Evolutionary conservation across 2,329 filamentous ascomycete genomes (phyloP).

Genomic region (Stagonosporopsis vannaccii): DNA sequence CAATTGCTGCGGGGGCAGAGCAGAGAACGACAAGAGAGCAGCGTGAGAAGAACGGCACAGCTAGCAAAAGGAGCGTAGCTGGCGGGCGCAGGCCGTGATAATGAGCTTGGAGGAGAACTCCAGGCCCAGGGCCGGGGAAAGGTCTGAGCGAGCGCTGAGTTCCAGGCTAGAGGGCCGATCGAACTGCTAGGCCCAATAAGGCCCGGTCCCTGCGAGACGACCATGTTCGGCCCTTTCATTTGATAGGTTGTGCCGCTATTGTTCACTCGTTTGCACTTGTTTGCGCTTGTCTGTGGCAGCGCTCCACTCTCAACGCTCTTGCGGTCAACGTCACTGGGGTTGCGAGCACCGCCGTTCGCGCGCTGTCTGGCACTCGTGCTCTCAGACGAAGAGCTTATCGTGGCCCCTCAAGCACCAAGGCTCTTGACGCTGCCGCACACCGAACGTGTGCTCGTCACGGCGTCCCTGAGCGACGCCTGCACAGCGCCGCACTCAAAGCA

Average conservation of each 20-base stretch:
- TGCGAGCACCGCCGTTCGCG: not conserved
- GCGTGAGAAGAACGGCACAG: slow-evolving; percentile 12
- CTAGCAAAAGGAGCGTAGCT: slow-evolving; percentile 19
- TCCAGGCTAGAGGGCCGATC: slow-evolving; percentile 20
- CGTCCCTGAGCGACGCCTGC: slow-evolving; percentile 23
- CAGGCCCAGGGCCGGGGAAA: slow-evolving; percentile 21
- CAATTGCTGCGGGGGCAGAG: slow-evolving; percentile 19
- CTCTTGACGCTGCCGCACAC: slow-evolving; percentile 24
- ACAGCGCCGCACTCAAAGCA: slow-evolving; percentile 13
- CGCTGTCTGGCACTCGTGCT: not conserved
- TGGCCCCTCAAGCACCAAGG: not conserved
- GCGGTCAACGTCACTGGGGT: not conserved
- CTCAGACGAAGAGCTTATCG: slow-evolving; percentile 2
- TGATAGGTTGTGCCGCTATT: slow-evolving; percentile 19
- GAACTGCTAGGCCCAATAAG: slow-evolving; percentile 10
- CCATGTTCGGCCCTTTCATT: slow-evolving; percentile 14
- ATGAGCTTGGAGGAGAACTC: slow-evolving; percentile 23
- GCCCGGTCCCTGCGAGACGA: slow-evolving; percentile 6
- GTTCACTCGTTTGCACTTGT: slow-evolving; percentile 9
- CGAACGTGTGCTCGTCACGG: slow-evolving; percentile 18
- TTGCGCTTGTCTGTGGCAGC: slow-evolving; percentile 9
- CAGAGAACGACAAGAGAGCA: slow-evolving; percentile 21
- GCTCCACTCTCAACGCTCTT: slow-evolving; percentile 9
- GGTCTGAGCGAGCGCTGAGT: slow-evolving; percentile 30
- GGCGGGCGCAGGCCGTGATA: slow-evolving; percentile 24